phyloP scores from a whole-genome alignment of 306 rosid genomes.

The Inga leiocalycina region DNA sequence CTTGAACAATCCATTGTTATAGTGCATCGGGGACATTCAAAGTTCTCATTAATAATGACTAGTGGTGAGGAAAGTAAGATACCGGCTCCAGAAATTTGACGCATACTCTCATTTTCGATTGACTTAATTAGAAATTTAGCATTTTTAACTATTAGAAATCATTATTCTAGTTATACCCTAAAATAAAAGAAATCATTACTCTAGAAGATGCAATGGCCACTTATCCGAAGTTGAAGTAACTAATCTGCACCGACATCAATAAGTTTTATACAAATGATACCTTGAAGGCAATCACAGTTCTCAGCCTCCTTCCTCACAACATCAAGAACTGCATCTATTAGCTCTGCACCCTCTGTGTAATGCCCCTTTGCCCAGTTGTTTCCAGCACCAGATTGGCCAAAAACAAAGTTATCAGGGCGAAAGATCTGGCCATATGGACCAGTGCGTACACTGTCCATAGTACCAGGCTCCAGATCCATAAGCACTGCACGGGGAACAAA shows the following conservation, averaged over 20 bases:
- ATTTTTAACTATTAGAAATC: not conserved
- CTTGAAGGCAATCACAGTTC: constrained; percentile 66
- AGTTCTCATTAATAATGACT: not conserved
- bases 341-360: constrained; percentile 65
- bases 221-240: not conserved
- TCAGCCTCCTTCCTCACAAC: constrained; percentile 65
- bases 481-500: constrained; percentile 67
- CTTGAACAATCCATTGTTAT: not conserved
- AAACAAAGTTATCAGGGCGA: constrained; percentile 62
- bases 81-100: not conserved
- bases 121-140: not conserved
- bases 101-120: not conserved
- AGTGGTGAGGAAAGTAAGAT: not conserved
- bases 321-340: constrained; percentile 60
- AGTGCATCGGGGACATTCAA: not conserved
- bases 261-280: constrained; percentile 16
- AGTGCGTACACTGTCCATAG: constrained; percentile 64
- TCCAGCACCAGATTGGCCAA: constrained; percentile 68
- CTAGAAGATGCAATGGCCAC: not conserved
- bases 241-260: not conserved
- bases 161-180: not conserved
- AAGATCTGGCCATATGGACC: constrained; percentile 66
- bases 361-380: constrained; percentile 71
- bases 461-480: constrained; percentile 65
- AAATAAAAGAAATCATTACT: not conserved